Evolutionary conservation across 257 asterid species (phyloP).

Genomic region (Sherardia arvensis): DNA sequence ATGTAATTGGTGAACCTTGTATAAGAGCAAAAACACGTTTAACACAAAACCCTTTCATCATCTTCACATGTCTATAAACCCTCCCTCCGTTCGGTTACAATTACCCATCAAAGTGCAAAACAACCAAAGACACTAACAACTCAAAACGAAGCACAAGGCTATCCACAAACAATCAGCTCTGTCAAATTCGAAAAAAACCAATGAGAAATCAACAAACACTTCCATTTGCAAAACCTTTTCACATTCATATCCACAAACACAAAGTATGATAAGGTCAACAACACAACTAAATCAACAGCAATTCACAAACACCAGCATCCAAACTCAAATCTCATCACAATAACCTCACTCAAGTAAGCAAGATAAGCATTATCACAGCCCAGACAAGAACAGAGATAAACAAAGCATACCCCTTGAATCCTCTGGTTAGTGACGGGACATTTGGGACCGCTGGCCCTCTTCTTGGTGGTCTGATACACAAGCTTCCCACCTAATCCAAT

Average conservation of each 20-base stretch:
- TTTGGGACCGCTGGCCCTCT: constrained; percentile 80
- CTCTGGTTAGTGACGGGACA: constrained; percentile 82
- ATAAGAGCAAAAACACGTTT: neutral
- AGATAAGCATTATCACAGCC: neutral
- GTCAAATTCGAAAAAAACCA: neutral
- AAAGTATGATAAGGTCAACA: neutral
- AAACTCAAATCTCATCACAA: neutral
- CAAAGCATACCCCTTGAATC: constrained; percentile 76
- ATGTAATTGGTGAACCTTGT: no score
- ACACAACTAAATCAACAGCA: neutral
- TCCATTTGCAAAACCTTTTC: neutral
- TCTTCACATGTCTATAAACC: neutral
- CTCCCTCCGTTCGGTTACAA: no score
- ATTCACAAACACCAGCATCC: no score
- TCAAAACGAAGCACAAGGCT: neutral
- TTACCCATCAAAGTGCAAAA: neutral
- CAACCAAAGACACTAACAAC: neutral
- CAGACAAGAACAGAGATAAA: neutral
- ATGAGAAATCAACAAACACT: neutral
- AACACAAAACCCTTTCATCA: neutral
- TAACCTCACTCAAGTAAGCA: neutral
- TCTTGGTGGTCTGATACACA: constrained; percentile 62
- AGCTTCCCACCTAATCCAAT: constrained; percentile 54
- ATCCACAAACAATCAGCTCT: neutral
- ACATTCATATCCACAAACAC: neutral